Base-by-base conservation (phyloP, 2,329 filamentous ascomycete genomes). In the Westerdykella ornata region DNA sequence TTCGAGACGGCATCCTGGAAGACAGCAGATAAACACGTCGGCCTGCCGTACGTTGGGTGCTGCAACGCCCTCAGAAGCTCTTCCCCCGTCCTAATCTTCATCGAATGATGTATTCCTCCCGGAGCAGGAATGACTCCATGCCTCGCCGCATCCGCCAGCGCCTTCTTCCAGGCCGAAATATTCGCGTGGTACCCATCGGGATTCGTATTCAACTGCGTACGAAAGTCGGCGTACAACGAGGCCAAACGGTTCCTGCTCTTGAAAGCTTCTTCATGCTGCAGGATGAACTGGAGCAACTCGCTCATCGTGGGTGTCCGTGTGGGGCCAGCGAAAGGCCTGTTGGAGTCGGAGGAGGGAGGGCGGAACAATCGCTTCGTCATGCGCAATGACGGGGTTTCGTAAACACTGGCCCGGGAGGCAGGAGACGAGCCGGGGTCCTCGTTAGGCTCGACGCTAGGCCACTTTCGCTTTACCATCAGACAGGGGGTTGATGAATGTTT, bases 201-300 rank as follows among this genome's bases (percentile, higher is more conserved):
- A 59, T 95, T 94, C 16, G 85, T 78, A 30, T 76, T 78, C 54
- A 76, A 76, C 52, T 90, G 87, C 4, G 78, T 68, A 29, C 80
- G 74, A 60, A 95, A 94, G 63, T 95, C 88, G 36, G 88, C 89
- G 69, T 94, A 95, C 35, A 95, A 80, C 4, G 88, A 89, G 11
- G 86, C 82, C 11, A 95, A 75, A 37, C 88, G 85, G 48, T 82
- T 77, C 69, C 83, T 88, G 51, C 63, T 66, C 48, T 32, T 13
- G 46, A 71, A 69, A 6, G 68, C 65, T 57, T 72, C 67, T 62
- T 77, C 76, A 48, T 75, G 68, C 32, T 64, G 60, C 37, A 70
- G 59, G 8, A 76, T 63, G 44, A 73, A 89, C 38, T 80, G 73
- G 35, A 87, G 72, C 42, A 90, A 78, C 57, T 84, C 78, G 54